These are phyloP conservation scores for Apophysomyces trapeziformis DNA, from an alignment of 371 early-diverging fungal species.

Conservation along the genomic window DNA sequence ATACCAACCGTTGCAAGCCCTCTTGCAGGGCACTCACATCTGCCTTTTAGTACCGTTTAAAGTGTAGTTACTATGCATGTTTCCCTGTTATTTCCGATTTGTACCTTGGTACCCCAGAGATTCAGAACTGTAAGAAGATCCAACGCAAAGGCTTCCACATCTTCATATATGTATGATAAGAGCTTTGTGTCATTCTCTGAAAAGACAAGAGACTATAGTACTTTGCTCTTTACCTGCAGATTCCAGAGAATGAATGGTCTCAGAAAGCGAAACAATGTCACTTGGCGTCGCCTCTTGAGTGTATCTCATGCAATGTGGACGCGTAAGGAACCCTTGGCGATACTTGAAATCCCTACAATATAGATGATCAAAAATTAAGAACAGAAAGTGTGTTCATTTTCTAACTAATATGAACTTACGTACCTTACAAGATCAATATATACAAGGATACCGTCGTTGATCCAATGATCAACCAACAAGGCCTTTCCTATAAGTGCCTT, in stretches of 20 bases:
- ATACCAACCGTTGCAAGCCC: slow-evolving; percentile 4
- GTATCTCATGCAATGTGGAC: not conserved
- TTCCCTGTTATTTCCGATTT: not conserved
- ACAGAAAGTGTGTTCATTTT: no score
- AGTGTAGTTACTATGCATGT: not conserved
- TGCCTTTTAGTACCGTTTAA: not conserved
- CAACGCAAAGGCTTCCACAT: not conserved
- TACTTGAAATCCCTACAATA: not conserved
- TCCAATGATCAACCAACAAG: slow-evolving; percentile 13
- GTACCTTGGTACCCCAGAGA: slow-evolving; percentile 25
- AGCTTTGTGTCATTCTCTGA: no score
- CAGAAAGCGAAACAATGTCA: not conserved
- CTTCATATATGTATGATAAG: not conserved
- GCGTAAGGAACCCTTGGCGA: not conserved
- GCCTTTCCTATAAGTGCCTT: slow-evolving; percentile 24
- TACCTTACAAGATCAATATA: slow-evolving; percentile 21
- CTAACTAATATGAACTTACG: not conserved
- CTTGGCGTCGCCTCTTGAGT: not conserved
- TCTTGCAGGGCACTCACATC: slow-evolving; percentile 5
- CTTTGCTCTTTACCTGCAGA: not conserved
- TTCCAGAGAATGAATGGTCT: not conserved
- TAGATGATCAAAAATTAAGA: no score
- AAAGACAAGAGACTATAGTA: no score
- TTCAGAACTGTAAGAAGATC: slow-evolving; percentile 22
- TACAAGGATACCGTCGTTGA: slow-evolving; percentile 15